Evolutionary conservation across 2,329 filamentous ascomycete genomes (phyloP), one percentile per base, ranked within the genome.

Genomic region (Cephalotrichum gorgonifer): DNA sequence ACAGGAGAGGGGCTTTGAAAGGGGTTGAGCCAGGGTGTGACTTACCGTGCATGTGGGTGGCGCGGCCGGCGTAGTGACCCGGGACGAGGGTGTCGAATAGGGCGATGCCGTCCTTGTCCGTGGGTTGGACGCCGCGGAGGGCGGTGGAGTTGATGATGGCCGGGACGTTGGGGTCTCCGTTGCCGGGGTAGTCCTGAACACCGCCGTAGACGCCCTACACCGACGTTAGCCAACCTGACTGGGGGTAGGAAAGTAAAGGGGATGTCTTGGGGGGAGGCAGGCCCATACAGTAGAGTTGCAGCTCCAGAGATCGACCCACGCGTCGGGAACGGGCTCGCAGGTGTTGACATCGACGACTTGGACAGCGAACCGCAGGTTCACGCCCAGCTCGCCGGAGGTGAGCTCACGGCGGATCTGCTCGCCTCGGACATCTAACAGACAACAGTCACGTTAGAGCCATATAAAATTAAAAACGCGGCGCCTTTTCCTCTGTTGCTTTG

Each of bases 1-100:
- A n/a, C n/a, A n/a, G n/a, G n/a, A n/a, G n/a, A n/a, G n/a, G n/a
- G n/a, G n/a, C n/a, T n/a, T n/a, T n/a, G n/a, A n/a, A n/a, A n/a
- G n/a, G n/a, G n/a, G n/a, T n/a, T n/a, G n/a, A n/a, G n/a, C n/a
- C n/a, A 20, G 17, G 67, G 45, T 11, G 55, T 58, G 23, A 56
- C 56, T 43, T 62, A 64, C 43, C 47, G 52, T 77, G 74, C 14
- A 73, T 71, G 54, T 78, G 74, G 2, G 64, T 71, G 4, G 72
- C 64, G 2, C 74, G 69, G 5, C 64, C 61, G 8, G 58, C 58
- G 55, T 73, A 74, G 55, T 72, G 68, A 3, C 71, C 69, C 1
- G 69, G 70, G 53, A 71, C 70, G 54, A 70, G 57, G 23, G 66
- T 67, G 28, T 65, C 61, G 53, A 73, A 71, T 51, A 67, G 60